A percentile compares a stretch with the other conserved stretches of the same genome.
phyloP scores from a whole-genome alignment of 352 stramenopile genomes.

The Saprolegnia parasitica region DNA sequence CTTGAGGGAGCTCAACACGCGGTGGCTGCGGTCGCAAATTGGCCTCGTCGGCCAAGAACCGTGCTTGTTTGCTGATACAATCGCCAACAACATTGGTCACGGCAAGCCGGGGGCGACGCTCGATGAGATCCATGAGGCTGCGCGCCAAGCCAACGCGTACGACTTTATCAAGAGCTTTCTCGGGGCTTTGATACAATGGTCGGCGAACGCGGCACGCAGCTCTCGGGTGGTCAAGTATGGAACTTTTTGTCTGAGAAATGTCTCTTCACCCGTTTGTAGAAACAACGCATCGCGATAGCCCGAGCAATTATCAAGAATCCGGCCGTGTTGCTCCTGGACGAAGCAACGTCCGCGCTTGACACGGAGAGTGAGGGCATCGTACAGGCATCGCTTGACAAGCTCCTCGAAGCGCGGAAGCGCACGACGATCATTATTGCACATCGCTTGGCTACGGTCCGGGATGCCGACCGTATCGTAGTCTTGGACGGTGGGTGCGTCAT shows the following conservation, averaged over 20 bases:
- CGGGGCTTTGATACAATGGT: slow-evolving; percentile 87
- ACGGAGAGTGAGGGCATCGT: slow-evolving; percentile 71
- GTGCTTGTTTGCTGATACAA: slow-evolving; percentile 80
- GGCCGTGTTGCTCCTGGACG: slow-evolving; percentile 84
- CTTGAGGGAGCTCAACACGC: slow-evolving; percentile 56
- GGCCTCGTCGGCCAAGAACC: slow-evolving; percentile 90
- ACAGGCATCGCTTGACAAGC: slow-evolving; percentile 63
- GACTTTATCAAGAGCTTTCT: slow-evolving; percentile 87
- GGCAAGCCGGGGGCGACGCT: slow-evolving; percentile 54
- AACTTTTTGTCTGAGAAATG: no score
- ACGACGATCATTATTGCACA: slow-evolving; percentile 95
- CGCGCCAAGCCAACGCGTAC: slow-evolving; percentile 84
- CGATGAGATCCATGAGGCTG: slow-evolving; percentile 67
- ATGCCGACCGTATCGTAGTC: slow-evolving; percentile 94
- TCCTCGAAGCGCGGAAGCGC: slow-evolving; percentile 42
- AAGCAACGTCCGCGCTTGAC: slow-evolving; percentile 81
- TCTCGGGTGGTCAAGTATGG: slow-evolving; percentile 85
- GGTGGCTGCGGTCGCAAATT: slow-evolving; percentile 68
- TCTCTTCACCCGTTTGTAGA: slow-evolving; percentile 32
- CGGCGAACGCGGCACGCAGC: slow-evolving; percentile 74
- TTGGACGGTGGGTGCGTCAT: slow-evolving; percentile 88
- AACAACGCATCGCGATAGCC: slow-evolving; percentile 90
- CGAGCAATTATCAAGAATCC: slow-evolving; percentile 88
- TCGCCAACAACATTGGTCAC: slow-evolving; percentile 74
- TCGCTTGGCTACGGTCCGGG: slow-evolving; percentile 89